A percentile compares a stretch with the other conserved stretches of the same genome.
phyloP scores from a whole-genome alignment of 306 rosid species.

The Elaeagnus macrophylla region DNA sequence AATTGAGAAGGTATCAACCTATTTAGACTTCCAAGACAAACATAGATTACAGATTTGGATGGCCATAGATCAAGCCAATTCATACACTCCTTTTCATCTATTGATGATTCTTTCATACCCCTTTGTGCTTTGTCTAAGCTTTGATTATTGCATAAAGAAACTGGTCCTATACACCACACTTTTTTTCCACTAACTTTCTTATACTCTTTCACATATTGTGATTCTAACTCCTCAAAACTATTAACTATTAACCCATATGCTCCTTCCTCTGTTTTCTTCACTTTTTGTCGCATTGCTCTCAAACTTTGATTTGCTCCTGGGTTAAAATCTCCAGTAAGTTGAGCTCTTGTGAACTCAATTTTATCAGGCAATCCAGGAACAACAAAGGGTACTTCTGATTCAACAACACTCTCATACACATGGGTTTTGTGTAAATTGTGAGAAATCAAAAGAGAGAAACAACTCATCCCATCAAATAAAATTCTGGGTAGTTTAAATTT shows the following conservation, averaged over 20 bases:
- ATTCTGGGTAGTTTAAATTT: slow-evolving; percentile 18
- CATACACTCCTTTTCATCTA: neutral
- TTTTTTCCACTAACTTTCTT: slow-evolving; percentile 22
- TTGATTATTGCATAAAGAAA: slow-evolving; percentile 4
- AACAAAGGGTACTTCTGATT: slow-evolving; percentile 7
- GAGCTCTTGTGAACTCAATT: slow-evolving; percentile 13
- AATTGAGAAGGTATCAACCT: neutral
- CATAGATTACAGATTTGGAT: slow-evolving; percentile 11
- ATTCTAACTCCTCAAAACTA: slow-evolving; percentile 41
- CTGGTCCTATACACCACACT: slow-evolving; percentile 48
- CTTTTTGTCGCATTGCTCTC: neutral
- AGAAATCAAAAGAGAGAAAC: slow-evolving; percentile 11
- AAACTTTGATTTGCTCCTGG: neutral
- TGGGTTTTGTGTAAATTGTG: slow-evolving; percentile 10
- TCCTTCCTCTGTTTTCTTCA: slow-evolving; percentile 11
- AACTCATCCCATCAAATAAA: slow-evolving; percentile 20
- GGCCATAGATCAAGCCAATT: slow-evolving; percentile 10
- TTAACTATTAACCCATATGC: slow-evolving; percentile 38
- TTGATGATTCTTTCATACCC: neutral
- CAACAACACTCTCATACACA: neutral
- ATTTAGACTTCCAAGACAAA: slow-evolving; percentile 8
- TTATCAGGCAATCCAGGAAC: slow-evolving; percentile 26
- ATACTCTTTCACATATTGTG: slow-evolving; percentile 24
- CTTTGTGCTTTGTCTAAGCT: neutral
- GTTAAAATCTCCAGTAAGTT: neutral